Base-by-base conservation (phyloP, 306 rosid genomes). In the Coriaria nepalensis region DNA sequence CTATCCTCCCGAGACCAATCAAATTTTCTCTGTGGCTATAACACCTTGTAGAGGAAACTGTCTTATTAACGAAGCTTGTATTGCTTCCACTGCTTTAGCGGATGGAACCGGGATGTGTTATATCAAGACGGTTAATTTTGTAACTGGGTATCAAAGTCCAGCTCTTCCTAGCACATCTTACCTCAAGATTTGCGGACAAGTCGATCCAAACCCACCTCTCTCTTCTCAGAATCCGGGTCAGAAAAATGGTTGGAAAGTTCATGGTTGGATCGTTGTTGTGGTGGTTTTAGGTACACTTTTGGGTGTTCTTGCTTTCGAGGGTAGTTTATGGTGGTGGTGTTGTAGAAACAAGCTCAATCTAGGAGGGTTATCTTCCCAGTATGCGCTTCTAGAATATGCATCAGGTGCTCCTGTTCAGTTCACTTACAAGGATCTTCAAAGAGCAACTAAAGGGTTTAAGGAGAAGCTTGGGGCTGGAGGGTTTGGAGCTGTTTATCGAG, bases 341-440 rank as follows among this genome's bases (percentile, higher is more conserved):
- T 88, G 93, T 65, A 68, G 83, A 39, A 81, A 77, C 44, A 62
- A 53, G 33, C 33, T 60, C 2, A 67, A 60, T 5, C 71, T 79
- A 33, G 79, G 87, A 33, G 79, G 65, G 32, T 64, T 79, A 63
- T 78, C 97, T 2, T 67, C 82, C 44, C 81, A 81, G 9, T 77
- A 81, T 54, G 83, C 90, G n/a, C 93, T 90, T 55, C 84, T 90
- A 36, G 97, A 90, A 76, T 90, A 90, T 73, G 97, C 97, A 40
- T 90, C 97, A 6, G 86, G 97, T 10, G 97, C 95, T 0, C 95
- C 97, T 0, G 77, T 81, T 36, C 95, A 90, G 73, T 90, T 90
- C 66, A 64, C 81, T 0, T 77, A 64, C 55, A 84, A 68, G 71
- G 92, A 90, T 37, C 93, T 90, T 12, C 77, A 74, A 57, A 80